phyloP scores from a whole-genome alignment of 1,284 basidiomycete species.

The Cryptococcus sp. region DNA sequence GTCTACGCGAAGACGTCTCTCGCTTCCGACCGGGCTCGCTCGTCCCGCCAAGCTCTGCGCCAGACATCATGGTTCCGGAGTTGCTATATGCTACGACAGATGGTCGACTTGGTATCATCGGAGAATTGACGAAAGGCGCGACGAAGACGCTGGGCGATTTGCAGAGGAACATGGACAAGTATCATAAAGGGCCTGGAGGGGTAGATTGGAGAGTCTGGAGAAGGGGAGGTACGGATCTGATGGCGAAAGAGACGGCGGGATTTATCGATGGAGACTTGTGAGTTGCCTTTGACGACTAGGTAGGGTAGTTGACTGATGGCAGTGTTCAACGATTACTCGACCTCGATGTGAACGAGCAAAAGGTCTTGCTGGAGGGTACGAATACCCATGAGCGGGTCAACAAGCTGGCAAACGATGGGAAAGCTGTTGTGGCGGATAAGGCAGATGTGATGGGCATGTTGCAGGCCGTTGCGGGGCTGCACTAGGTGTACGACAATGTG shows the following conservation, averaged over 20 bases:
- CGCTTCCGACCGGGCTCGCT: constrained; percentile 41
- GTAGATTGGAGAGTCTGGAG: constrained; percentile 63
- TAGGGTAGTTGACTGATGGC: neutral
- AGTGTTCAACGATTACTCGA: constrained; percentile 61
- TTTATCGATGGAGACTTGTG: constrained; percentile 84
- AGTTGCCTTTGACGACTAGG: constrained; percentile 9
- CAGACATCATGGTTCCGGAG: constrained; percentile 48
- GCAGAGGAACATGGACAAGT: constrained; percentile 67
- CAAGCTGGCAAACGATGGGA: constrained; percentile 13
- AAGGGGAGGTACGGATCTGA: constrained; percentile 55
- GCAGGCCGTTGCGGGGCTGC: constrained; percentile 33
- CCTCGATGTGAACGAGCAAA: constrained; percentile 18
- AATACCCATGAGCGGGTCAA: constrained; percentile 31
- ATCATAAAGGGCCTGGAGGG: constrained; percentile 56
- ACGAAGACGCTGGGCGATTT: constrained; percentile 65
- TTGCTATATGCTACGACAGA: constrained; percentile 72
- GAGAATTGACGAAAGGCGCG: constrained; percentile 57
- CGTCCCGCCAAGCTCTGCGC: constrained; percentile 25
- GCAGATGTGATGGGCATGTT: constrained; percentile 34
- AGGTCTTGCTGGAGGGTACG: constrained; percentile 29
- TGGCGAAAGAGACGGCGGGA: constrained; percentile 54
- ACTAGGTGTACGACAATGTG: constrained; percentile 22
- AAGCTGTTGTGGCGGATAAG: constrained; percentile 14
- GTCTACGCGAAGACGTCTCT: constrained; percentile 48
- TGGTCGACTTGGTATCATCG: constrained; percentile 73